Evolutionary conservation across 306 rosid genomes (phyloP).

Genomic region (Cucumis cinereus): DNA sequence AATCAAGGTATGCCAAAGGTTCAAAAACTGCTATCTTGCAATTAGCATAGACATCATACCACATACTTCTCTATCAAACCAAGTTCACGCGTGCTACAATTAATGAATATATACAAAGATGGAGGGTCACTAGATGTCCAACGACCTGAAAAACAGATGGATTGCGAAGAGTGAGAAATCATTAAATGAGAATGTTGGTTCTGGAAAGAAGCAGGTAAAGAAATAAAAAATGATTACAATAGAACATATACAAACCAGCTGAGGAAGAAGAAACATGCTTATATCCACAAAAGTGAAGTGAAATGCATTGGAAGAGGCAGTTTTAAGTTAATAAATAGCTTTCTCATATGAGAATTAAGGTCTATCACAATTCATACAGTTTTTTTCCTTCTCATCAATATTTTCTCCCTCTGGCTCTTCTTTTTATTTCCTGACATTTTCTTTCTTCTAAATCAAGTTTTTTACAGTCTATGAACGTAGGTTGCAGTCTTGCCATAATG

Average conservation of each 20-base stretch:
- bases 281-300: neutral
- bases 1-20: neutral
- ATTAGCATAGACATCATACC: slow-evolving; percentile 50
- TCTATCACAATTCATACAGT: neutral
- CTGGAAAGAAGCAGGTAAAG: neutral
- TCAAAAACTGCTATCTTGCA: slow-evolving; percentile 9
- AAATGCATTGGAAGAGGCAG: neutral
- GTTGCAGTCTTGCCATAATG: neutral
- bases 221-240: neutral
- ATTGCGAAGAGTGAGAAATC: slow-evolving; percentile 8
- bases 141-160: slow-evolving; percentile 53
- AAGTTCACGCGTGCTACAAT: slow-evolving; percentile 89
- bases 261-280: neutral
- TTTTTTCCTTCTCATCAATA: neutral
- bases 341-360: neutral
- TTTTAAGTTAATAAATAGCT: neutral
- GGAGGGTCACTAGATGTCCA: slow-evolving; percentile 84
- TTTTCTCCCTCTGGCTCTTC: neutral
- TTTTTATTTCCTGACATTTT: neutral
- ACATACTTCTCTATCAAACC: slow-evolving; percentile 84
- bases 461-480: neutral
- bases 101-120: slow-evolving; percentile 67
- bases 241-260: neutral
- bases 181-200: neutral
- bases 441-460: neutral